Evolutionary conservation across 2,329 filamentous ascomycete species (phyloP), one percentile per base, ranked within the genome.

Genomic region (Hypoxylon sp.): DNA sequence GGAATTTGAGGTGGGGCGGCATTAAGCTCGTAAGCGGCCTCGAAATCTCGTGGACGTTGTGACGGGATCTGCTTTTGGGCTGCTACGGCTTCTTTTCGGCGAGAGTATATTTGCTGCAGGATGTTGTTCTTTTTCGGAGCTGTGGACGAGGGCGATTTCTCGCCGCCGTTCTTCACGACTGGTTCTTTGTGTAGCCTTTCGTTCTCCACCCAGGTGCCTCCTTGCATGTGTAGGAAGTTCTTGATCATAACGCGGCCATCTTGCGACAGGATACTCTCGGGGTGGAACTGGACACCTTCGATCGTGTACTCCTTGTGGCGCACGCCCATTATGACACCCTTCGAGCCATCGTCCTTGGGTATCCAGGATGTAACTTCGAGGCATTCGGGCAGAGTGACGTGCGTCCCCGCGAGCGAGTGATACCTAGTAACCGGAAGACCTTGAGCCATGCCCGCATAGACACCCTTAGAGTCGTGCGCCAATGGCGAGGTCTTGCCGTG

Each of bases 261-360:
- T 47, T 91, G 93, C 0, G 95, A 97, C 54, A 99, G 82, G 62
- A 99, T 99, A 77, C 95, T 98, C 80, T 99, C 96, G 0, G 96
- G 96, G 73, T 99, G 96, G 74, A 98, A 99, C 76, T 99, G 96
- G 14, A 99, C 96, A 41, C 94, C 96, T 78, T 99, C 96, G n/a
- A 98, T 85, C 1, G 92, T 87, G 74, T 90, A 91, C 75, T 96
- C 88, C 82, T 95, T 97, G 83, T 99, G 96, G 47, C 96, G 90
- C 47, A 99, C 92, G 48, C 96, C 96, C 91, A 98, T 97, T 73
- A 99, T 99, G 64, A 98, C 89, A 29, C 92, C 92, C 70, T 91
- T 93, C 29, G 88, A 88, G 54, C 90, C 90, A 75, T 94, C 92
- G 14, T 90, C 88, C 70, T 88, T 88, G 30, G 89, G 86, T 58